Evolutionary conservation across 2,329 filamentous ascomycete genomes (phyloP).

Genomic region (Botryotinia calthae): DNA sequence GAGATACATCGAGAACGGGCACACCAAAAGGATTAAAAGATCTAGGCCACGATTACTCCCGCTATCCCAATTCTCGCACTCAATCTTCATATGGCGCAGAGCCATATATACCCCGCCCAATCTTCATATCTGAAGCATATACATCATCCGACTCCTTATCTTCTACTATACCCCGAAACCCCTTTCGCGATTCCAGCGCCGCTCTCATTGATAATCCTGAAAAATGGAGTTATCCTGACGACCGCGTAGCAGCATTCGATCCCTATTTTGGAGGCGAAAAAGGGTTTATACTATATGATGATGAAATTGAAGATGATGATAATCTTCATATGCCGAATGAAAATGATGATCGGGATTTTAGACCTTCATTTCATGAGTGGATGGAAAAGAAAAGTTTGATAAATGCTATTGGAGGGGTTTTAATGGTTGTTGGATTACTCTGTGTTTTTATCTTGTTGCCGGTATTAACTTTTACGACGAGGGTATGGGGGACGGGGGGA

Average conservation of each 20-base stretch:
- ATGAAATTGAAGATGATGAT: slow-evolving; percentile 53
- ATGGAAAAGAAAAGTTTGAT: slow-evolving; percentile 45
- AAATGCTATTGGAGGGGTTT: slow-evolving; percentile 40
- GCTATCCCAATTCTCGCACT: slow-evolving; percentile 31
- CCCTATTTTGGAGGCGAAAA: slow-evolving; percentile 43
- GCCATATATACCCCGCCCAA: not conserved
- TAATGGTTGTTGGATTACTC: slow-evolving; percentile 48
- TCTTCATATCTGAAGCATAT: not conserved
- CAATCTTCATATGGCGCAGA: slow-evolving; percentile 6
- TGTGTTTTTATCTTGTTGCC: slow-evolving; percentile 52
- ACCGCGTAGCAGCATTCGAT: slow-evolving; percentile 46
- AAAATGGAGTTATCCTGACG: slow-evolving; percentile 46
- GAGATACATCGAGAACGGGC: slow-evolving; percentile 10
- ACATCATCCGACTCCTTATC: slow-evolving; percentile 22
- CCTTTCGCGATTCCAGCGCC: slow-evolving; percentile 31
- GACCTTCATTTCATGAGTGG: slow-evolving; percentile 45
- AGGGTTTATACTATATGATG: slow-evolving; percentile 45
- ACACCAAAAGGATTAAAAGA: slow-evolving; percentile 30
- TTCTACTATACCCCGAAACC: slow-evolving; percentile 19
- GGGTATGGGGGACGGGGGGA: slow-evolving; percentile 10
- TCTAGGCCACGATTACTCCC: slow-evolving; percentile 37
- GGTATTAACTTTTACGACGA: slow-evolving; percentile 45
- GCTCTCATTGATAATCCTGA: slow-evolving; percentile 31
- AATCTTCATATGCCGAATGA: slow-evolving; percentile 52
- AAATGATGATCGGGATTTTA: slow-evolving; percentile 47